These are phyloP conservation scores for Papiliotrema terrestris DNA, from an alignment of 1,284 basidiomycete species.

Conservation along the genomic window DNA sequence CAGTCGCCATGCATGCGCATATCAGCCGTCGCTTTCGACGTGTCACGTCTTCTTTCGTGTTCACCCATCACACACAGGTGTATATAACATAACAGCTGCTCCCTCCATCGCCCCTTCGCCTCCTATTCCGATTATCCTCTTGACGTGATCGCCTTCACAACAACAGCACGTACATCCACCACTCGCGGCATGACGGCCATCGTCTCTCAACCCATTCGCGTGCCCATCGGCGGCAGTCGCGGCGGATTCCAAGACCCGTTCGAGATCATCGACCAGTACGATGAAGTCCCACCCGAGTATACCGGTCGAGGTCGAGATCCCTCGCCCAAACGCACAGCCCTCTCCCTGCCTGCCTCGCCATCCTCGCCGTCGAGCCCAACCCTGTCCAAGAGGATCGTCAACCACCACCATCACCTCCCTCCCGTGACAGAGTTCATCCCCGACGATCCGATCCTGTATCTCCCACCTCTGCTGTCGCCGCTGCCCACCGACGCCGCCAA, in stretches of 20 bases:
- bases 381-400: conserved; percentile 2
- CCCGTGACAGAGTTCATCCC: conserved; percentile 13
- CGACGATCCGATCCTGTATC: conserved; percentile 65
- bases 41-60: no score
- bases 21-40: no score
- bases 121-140: no score
- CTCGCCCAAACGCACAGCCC: conserved; percentile 7
- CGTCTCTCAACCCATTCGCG: conserved; percentile 2
- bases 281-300: not conserved
- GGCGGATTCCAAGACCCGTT: not conserved
- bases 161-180: not conserved
- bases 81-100: no score
- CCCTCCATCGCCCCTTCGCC: no score
- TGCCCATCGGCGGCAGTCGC: not conserved
- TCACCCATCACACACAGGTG: no score
- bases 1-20: no score
- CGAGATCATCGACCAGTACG: not conserved
- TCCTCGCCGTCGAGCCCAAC: not conserved
- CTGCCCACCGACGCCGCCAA: conserved; percentile 41
- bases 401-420: conserved; percentile 57
- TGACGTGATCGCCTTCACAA: no score
- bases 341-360: conserved; percentile 7
- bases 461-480: conserved; percentile 73
- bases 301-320: not conserved
- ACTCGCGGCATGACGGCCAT: conserved; percentile 2